phyloP scores from a whole-genome alignment of 2,329 filamentous ascomycete species.

The Diaporthe sp. region DNA sequence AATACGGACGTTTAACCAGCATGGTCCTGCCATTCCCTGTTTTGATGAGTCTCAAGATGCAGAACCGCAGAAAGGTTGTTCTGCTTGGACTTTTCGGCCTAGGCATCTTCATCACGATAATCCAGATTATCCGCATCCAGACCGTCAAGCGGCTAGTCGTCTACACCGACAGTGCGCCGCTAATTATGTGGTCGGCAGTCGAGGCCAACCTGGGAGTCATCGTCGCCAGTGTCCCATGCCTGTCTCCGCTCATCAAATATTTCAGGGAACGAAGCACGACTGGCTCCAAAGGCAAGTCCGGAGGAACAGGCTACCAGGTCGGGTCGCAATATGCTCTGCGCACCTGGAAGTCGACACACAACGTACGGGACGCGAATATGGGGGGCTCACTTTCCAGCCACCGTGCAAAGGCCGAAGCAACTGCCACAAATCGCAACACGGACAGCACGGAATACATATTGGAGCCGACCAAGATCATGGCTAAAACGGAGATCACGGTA shows the following conservation, averaged over 20 bases:
- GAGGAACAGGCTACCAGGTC: constrained; percentile 17
- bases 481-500: constrained; percentile 28
- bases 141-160: constrained; percentile 60
- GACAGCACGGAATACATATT: constrained; percentile 29
- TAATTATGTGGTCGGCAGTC: constrained; percentile 36
- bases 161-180: constrained; percentile 61
- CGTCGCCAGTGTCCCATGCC: constrained; percentile 44
- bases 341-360: constrained; percentile 12
- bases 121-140: constrained; percentile 65
- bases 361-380: not conserved
- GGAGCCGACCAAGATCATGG: constrained; percentile 23
- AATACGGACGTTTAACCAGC: constrained; percentile 44
- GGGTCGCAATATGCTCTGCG: constrained; percentile 30
- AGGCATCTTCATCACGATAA: constrained; percentile 65
- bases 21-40: constrained; percentile 59
- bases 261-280: constrained; percentile 43
- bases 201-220: constrained; percentile 39
- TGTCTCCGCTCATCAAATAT: constrained; percentile 57
- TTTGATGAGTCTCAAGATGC: constrained; percentile 52
- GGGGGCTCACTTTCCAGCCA: not conserved
- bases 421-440: not conserved
- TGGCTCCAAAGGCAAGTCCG: constrained; percentile 8
- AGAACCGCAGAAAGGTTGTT: constrained; percentile 57
- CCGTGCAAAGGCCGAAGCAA: constrained; percentile 15
- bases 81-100: constrained; percentile 61